These are phyloP conservation scores for Rhynchospora pubera DNA, from an alignment of 176 grass and related monocot species.

Conservation along the genomic window DNA sequence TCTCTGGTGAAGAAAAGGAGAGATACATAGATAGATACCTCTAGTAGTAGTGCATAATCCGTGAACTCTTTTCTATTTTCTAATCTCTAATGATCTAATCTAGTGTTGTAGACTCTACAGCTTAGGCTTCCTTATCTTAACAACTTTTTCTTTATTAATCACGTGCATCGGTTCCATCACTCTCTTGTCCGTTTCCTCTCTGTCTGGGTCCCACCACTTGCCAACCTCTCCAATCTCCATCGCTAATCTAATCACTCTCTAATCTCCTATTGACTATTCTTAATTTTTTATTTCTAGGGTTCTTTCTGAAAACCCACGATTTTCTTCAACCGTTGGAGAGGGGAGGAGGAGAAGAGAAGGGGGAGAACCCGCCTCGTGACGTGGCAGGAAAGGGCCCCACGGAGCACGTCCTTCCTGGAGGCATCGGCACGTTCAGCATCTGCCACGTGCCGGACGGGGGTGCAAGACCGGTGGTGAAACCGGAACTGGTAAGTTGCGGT, in stretches of 20 bases:
- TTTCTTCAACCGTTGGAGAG: conserved; percentile 64
- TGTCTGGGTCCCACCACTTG: conserved; percentile 26
- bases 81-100: background rate
- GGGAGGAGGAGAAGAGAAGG: background rate
- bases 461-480: conserved; percentile 13
- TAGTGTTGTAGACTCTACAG: background rate
- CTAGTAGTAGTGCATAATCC: background rate
- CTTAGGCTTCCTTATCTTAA: conserved; percentile 19
- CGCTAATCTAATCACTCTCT: background rate
- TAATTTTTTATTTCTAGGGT: conserved; percentile 24
- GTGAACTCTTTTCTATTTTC: background rate
- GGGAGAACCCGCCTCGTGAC: background rate
- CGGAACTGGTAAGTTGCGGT: conserved; percentile 21
- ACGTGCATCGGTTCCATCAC: conserved; percentile 27
- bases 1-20: background rate
- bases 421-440: conserved; percentile 63
- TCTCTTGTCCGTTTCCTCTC: background rate
- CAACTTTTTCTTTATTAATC: conserved; percentile 11
- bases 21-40: background rate
- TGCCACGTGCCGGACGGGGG: conserved; percentile 32
- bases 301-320: conserved; percentile 67
- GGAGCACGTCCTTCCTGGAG: conserved; percentile 44
- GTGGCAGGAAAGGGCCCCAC: conserved; percentile 14
- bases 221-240: conserved; percentile 11
- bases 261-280: background rate